Evolutionary conservation across 495 filamentous ascomycete species (phyloP).

Genomic region (Xylaria nigripes): DNA sequence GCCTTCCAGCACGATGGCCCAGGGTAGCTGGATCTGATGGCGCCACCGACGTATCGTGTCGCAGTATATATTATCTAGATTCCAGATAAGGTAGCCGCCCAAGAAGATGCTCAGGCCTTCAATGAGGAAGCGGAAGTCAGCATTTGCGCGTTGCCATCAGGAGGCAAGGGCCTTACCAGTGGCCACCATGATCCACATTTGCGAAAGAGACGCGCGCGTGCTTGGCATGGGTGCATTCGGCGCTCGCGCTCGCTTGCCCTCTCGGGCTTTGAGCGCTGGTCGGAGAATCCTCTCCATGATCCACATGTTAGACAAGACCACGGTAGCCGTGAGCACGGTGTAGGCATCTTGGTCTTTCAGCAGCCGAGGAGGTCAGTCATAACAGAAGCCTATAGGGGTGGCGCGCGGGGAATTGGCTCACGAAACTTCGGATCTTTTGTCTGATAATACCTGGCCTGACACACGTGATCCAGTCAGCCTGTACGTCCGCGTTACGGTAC

Average conservation of each 20-base stretch:
- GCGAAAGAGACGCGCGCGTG: constrained; percentile 65
- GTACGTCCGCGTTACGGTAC: neutral
- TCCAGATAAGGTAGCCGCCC: constrained; percentile 81
- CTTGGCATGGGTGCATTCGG: constrained; percentile 41
- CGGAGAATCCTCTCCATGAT: constrained; percentile 80
- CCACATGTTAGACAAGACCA: constrained; percentile 76
- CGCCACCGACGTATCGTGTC: constrained; percentile 60
- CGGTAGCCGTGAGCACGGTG: constrained; percentile 65
- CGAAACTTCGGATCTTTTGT: constrained; percentile 84
- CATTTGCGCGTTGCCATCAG: neutral
- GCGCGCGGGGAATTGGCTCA: neutral
- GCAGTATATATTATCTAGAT: constrained; percentile 77
- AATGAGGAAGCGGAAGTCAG: constrained; percentile 4
- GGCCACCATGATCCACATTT: constrained; percentile 53
- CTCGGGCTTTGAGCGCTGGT: constrained; percentile 42
- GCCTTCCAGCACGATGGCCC: constrained; percentile 83
- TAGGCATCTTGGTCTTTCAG: constrained; percentile 67
- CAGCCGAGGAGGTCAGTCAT: neutral
- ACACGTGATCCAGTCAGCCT: constrained; percentile 19
- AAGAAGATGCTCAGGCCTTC: constrained; percentile 66
- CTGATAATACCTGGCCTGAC: constrained; percentile 75
- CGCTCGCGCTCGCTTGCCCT: constrained; percentile 41
- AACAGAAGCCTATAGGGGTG: neutral
- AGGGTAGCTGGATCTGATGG: constrained; percentile 68
- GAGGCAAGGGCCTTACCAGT: constrained; percentile 26